Conservation (phyloP, 1,284 basidiomycete genomes). For the Ganoderma multipileum region DNA sequence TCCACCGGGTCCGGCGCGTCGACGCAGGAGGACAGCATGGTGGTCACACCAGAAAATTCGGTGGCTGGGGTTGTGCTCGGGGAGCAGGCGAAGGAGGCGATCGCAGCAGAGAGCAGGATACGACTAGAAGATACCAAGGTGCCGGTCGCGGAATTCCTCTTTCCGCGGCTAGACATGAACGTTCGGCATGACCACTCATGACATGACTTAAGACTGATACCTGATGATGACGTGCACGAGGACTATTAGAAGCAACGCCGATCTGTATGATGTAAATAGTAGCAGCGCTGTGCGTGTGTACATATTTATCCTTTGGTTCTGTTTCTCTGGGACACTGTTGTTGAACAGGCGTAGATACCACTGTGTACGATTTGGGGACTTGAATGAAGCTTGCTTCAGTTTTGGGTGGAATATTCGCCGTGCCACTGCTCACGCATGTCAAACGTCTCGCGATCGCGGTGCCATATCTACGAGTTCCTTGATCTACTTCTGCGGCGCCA, state of each 20-base stretch:
- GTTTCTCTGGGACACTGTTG: not conserved
- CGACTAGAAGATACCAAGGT: conserved; percentile 2
- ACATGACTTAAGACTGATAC: not conserved
- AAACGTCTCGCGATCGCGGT: no score
- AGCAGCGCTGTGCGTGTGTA: conserved; percentile 1
- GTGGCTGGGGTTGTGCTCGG: not conserved
- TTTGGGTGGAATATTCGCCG: not conserved
- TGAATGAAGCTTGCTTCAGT: not conserved
- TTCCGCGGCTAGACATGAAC: conserved; percentile 1
- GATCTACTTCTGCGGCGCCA: no score
- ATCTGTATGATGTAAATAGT: conserved; percentile 1
- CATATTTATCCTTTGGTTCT: not conserved
- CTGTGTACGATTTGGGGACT: not conserved
- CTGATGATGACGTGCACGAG: not conserved
- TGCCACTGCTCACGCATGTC: not conserved
- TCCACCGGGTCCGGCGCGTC: conserved; percentile 7
- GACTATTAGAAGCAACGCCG: not conserved
- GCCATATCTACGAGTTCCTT: no score
- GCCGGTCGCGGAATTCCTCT: not conserved
- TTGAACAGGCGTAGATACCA: not conserved
- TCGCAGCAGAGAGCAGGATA: not conserved
- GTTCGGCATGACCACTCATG: conserved; percentile 1
- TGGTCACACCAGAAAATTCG: conserved; percentile 12
- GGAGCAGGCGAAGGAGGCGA: conserved; percentile 4
- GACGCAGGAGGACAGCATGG: conserved; percentile 11